These are phyloP conservation scores for Guillardia theta DNA, from an alignment of 78 protist species.

Conservation along the genomic window DNA sequence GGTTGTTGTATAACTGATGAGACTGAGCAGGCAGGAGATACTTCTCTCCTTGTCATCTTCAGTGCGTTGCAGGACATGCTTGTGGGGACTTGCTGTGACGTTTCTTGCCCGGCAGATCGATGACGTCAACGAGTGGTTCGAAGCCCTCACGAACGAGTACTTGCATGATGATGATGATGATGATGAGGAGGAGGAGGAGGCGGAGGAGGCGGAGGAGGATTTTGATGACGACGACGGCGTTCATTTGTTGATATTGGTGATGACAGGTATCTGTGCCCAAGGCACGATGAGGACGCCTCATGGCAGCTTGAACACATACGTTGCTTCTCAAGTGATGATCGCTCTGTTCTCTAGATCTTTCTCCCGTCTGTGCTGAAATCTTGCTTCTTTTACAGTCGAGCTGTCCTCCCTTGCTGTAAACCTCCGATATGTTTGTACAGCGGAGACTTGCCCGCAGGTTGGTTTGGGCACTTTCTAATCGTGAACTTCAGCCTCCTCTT, in stretches of 20 bases:
- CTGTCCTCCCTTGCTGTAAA: constrained; percentile 51
- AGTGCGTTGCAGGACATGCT: background rate
- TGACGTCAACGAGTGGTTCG: background rate
- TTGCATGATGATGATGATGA: no score
- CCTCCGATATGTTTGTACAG: constrained; percentile 65
- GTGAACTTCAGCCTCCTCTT: background rate
- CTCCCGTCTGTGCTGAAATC: background rate
- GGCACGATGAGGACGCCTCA: background rate
- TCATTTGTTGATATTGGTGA: background rate
- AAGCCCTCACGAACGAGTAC: no score
- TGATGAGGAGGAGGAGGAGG: background rate
- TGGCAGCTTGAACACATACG: constrained; percentile 26
- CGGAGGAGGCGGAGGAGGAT: background rate
- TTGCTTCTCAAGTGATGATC: background rate
- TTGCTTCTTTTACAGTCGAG: constrained; percentile 43
- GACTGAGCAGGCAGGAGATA: background rate
- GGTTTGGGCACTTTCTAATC: background rate
- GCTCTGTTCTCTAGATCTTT: background rate
- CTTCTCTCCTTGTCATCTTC: background rate
- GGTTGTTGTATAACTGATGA: background rate
- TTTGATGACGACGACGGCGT: background rate
- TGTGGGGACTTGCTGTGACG: background rate
- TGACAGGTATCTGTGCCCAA: background rate
- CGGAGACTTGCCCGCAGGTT: constrained; percentile 63
- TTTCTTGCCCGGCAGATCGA: background rate